These are phyloP conservation scores for Hyaloperonospora brassicae DNA, from an alignment of 352 stramenopile species.

Conservation along the genomic window DNA sequence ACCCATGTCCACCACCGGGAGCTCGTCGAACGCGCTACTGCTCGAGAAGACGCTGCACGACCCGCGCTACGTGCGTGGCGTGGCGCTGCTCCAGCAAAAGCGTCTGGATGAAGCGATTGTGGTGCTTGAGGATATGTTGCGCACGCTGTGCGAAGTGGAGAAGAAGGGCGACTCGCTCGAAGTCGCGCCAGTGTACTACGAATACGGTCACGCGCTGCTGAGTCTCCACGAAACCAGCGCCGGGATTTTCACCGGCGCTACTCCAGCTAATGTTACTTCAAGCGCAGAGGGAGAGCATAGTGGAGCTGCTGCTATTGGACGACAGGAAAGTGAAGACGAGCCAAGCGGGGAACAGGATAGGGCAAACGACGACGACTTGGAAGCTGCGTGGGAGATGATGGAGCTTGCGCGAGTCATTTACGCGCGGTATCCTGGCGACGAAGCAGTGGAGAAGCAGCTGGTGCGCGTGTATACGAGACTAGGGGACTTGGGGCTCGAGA, in stretches of 20 bases:
- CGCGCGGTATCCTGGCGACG: constrained; percentile 55
- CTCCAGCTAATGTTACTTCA: too few species aligned
- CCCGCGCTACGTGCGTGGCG: constrained; percentile 63
- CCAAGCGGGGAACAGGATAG: constrained; percentile 32
- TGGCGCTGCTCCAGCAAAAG: constrained; percentile 70
- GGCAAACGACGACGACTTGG: constrained; percentile 67
- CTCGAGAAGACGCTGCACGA: constrained; percentile 59
- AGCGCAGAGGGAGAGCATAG: too few species aligned
- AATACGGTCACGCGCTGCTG: constrained; percentile 77
- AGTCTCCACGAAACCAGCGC: constrained; percentile 60
- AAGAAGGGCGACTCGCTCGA: constrained; percentile 55
- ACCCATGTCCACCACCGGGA: constrained; percentile 9
- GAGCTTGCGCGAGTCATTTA: constrained; percentile 80
- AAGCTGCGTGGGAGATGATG: constrained; percentile 83
- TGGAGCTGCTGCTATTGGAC: too few species aligned
- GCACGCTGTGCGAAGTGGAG: constrained; percentile 75
- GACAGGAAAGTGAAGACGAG: constrained; percentile 7
- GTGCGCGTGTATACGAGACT: constrained; percentile 73
- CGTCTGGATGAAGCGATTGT: constrained; percentile 73
- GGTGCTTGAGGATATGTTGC: constrained; percentile 66
- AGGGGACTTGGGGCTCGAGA: constrained; percentile 75
- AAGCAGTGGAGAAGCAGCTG: constrained; percentile 68
- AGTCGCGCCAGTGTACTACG: constrained; percentile 70
- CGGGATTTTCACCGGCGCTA: constrained; percentile 43
- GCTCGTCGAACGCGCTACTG: constrained; percentile 10